Conservation (phyloP, 768 basidiomycete species). For the Pisolithus orientalis region DNA sequence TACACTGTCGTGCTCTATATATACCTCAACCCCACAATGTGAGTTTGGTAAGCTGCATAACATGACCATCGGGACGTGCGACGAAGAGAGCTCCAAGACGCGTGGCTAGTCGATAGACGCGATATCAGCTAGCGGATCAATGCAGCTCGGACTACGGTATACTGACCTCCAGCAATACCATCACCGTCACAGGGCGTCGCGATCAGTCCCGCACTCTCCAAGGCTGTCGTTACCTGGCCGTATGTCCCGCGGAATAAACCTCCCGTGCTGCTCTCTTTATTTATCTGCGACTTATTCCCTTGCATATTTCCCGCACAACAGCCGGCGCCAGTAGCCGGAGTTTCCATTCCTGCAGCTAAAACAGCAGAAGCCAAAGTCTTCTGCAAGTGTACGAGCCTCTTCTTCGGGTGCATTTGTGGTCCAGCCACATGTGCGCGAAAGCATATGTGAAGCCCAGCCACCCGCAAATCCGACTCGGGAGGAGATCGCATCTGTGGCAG, state of each 20-base stretch:
- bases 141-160: neutral
- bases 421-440: conserved; percentile 7
- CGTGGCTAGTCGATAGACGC: conserved; percentile 23
- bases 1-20: neutral
- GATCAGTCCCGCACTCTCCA: conserved; percentile 32
- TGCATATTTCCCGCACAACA: neutral
- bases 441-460: conserved; percentile 21
- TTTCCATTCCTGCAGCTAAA: conserved; percentile 34
- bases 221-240: conserved; percentile 36
- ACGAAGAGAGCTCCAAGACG: conserved; percentile 38
- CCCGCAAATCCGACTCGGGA: conserved; percentile 1
- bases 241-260: conserved; percentile 38
- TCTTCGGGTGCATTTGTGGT: conserved; percentile 11
- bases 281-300: neutral
- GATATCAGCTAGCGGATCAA: neutral
- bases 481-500: conserved; percentile 1
- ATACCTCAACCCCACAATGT: conserved; percentile 34
- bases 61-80: conserved; percentile 25
- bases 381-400: conserved; percentile 26
- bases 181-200: conserved; percentile 25
- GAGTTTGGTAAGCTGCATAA: conserved; percentile 33
- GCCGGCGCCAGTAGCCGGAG: conserved; percentile 16
- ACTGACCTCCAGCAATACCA: conserved; percentile 28
- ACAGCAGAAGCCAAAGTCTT: conserved; percentile 33
- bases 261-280: conserved; percentile 14